Evolutionary conservation across 1,284 basidiomycete genomes (phyloP).

Genomic region (Irpex lacteus): DNA sequence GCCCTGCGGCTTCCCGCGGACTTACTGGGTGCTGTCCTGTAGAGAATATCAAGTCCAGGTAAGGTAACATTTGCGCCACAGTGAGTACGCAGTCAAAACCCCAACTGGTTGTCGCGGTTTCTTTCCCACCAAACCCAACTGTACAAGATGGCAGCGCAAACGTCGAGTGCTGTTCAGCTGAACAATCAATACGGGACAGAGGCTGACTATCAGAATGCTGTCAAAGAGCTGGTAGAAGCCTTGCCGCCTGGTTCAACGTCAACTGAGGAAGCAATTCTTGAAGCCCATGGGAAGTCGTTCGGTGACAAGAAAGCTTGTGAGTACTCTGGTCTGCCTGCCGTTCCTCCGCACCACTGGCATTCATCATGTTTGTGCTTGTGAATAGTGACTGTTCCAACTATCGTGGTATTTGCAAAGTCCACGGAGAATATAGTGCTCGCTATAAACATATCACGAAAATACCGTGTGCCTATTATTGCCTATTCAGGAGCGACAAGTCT

Average conservation of each 20-base stretch:
- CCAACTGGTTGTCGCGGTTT: neutral
- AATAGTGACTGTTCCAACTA: slow-evolving; percentile 55
- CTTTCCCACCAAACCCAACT: no score
- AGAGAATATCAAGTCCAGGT: neutral
- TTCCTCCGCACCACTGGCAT: neutral
- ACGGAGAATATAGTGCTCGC: slow-evolving; percentile 62
- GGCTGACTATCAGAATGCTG: slow-evolving; percentile 49
- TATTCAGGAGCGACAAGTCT: slow-evolving; percentile 64
- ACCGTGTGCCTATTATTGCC: slow-evolving; percentile 53
- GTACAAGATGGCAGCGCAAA: no score
- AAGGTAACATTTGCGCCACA: neutral
- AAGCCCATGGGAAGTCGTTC: slow-evolving; percentile 41
- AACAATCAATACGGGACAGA: slow-evolving; percentile 41
- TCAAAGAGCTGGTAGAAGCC: slow-evolving; percentile 41
- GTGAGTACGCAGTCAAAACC: neutral
- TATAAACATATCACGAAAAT: slow-evolving; percentile 58
- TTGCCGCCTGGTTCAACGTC: slow-evolving; percentile 36
- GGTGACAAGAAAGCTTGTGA: neutral
- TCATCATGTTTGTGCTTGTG: neutral
- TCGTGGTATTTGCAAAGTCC: slow-evolving; percentile 49
- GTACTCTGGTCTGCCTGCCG: neutral
- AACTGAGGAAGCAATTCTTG: slow-evolving; percentile 52
- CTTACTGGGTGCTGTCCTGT: neutral
- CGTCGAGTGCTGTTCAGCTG: slow-evolving; percentile 4
- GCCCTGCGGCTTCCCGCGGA: neutral